Base-by-base conservation (phyloP, 805 yeast genomes). In the Pichia nanzhaoensis region DNA sequence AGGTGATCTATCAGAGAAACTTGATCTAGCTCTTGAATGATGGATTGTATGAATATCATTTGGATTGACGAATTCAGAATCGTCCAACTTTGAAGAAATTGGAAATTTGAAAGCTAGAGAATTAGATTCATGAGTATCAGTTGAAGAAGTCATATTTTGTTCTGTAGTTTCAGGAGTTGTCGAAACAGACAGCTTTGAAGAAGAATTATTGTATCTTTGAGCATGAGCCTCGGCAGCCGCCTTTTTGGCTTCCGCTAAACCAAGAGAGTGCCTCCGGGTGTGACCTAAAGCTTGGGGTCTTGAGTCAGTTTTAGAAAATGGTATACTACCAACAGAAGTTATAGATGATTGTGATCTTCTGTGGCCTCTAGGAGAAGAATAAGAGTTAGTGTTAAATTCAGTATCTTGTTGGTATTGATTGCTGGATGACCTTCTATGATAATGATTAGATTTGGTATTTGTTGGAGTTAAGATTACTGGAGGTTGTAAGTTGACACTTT, bases 191-290 rank as follows among this genome's bases (percentile, higher is more conserved):
- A 55, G 30, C 39, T 60, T 60, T 9, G 67, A 57, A 24, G 69
- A 69, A 10, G 70, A 65, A 30, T 55, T 54, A 7, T 27, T 32
- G 13, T 51, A 40, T 62, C 89, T 75, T 60, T 87, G 93, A 2
- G 84, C 82, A 59, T 82, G 88, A 33, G 81, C 90, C 53, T 81
- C 82, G 4, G 96, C 96, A n/a, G 99, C 99, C 6, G 97, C 97
- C 54, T 82, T 82, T 56, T 86, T 89, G 12, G 98, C 98, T 65
- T 91, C 99, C 43, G 81, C 81, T 47, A 91, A 71, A 2, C 95
- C 97, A 48, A 91, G 69, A 0, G 97, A 89, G 62, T 91, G 98
- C 62, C 99, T 79, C 68, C 99, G 80, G 35, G 73, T 69, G 61
- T 91, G 99, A 31, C 97, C 96, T 49, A 70, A 66, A 14, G 67